phyloP scores from a whole-genome alignment of 441 rosid species.

The Syzygium malaccense region DNA sequence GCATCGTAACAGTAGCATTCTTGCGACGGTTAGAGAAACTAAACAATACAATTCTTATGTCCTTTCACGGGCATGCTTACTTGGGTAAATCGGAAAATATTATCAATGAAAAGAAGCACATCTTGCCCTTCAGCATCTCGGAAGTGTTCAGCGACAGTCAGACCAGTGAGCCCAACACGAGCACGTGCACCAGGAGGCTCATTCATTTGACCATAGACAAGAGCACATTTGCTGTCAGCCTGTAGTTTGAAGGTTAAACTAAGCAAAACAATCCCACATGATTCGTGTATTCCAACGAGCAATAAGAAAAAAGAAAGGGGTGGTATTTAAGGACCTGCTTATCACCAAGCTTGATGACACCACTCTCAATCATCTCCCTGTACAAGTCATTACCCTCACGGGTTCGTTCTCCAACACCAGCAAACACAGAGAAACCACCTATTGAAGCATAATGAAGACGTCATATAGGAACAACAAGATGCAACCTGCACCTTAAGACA shows the following conservation, averaged over 20 bases:
- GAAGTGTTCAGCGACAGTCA: conserved; percentile 95
- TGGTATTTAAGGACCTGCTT: conserved; percentile 48
- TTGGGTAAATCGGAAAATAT: conserved; percentile 97
- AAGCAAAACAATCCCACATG: background rate
- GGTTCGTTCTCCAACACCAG: conserved; percentile 99
- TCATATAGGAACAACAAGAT: background rate
- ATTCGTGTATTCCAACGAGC: background rate
- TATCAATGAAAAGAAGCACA: conserved; percentile 94
- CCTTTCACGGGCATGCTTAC: conserved; percentile 17
- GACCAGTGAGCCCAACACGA: conserved; percentile 96
- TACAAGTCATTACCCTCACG: conserved; percentile 98
- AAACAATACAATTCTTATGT: background rate
- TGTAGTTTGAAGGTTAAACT: conserved; percentile 4
- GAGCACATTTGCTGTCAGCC: conserved; percentile 96
- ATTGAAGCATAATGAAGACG: background rate
- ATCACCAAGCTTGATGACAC: conserved; percentile 96
- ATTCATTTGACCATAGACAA: conserved; percentile 97
- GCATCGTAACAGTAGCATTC: background rate
- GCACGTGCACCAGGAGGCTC: conserved; percentile 99
- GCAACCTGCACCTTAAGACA: background rate
- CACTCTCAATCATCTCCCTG: conserved; percentile 98
- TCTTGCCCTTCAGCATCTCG: conserved; percentile 98
- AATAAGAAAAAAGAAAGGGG: background rate
- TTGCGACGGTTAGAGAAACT: background rate
- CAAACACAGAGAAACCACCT: conserved; percentile 99